Percentiles rank a stretch among this genome's conserved stretches.
These are phyloP conservation scores for Mucor velutinosus DNA, from an alignment of 371 early-diverging fungal genomes.

Conservation along the genomic window DNA sequence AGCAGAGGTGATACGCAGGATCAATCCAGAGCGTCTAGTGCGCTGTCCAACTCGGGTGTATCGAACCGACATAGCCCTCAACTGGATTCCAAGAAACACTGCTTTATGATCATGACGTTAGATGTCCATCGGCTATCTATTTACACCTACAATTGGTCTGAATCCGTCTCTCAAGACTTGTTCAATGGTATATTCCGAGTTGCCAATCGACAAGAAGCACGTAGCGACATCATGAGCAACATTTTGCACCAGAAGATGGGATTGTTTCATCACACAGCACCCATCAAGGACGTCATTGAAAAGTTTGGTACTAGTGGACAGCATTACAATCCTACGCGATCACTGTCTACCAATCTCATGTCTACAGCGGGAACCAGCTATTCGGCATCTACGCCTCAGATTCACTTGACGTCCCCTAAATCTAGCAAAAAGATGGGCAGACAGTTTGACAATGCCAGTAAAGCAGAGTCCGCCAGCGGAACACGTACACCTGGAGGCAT, in stretches of 20 bases:
- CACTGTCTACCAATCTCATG: neutral
- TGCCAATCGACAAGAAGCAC: constrained; percentile 54
- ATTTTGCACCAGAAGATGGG: constrained; percentile 77
- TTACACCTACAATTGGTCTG: constrained; percentile 77
- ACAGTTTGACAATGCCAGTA: constrained; percentile 1
- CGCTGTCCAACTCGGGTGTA: constrained; percentile 24
- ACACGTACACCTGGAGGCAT: constrained; percentile 4
- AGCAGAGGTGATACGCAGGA: constrained; percentile 19
- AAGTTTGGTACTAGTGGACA: constrained; percentile 4
- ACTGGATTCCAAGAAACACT: constrained; percentile 47
- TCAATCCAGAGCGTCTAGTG: constrained; percentile 34
- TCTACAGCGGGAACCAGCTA: constrained; percentile 1
- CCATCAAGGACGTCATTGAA: constrained; percentile 29
- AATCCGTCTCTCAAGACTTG: constrained; percentile 55
- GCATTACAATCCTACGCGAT: neutral
- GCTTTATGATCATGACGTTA: constrained; percentile 66
- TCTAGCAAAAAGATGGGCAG: constrained; percentile 4
- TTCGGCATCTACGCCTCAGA: constrained; percentile 23
- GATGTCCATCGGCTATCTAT: constrained; percentile 59
- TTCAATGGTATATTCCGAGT: constrained; percentile 47
- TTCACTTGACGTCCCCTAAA: constrained; percentile 29
- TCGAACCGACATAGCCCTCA: constrained; percentile 8
- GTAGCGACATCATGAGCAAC: constrained; percentile 56
- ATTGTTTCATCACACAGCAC: constrained; percentile 60
- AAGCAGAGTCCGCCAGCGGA: neutral